Evolutionary conservation across 192 early-diverging fungal species (phyloP).

Genomic region (Umbelopsis sp.): DNA sequence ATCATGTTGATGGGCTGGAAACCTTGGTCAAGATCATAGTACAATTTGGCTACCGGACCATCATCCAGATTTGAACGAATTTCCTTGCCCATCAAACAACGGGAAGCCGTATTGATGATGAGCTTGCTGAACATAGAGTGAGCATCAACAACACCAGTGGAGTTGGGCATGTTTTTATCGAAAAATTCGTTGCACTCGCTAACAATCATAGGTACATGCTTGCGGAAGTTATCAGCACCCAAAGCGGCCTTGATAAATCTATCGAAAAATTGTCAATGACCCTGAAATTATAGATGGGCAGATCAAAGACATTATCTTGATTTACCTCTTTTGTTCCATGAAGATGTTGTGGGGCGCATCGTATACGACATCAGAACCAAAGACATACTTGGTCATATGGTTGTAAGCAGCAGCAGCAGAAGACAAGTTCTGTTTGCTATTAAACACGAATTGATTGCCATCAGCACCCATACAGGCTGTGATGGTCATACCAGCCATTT

Average conservation of each 20-base stretch:
- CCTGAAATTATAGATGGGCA: neutral
- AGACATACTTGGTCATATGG: slow-evolving; percentile 90
- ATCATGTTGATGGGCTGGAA: slow-evolving; percentile 95
- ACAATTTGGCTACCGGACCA: slow-evolving; percentile 68
- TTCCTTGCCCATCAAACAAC: slow-evolving; percentile 94
- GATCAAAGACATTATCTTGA: neutral
- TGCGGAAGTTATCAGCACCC: slow-evolving; percentile 82
- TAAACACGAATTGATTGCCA: slow-evolving; percentile 97
- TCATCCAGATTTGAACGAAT: slow-evolving; percentile 83
- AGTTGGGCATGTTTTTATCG: slow-evolving; percentile 59
- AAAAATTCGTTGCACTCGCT: slow-evolving; percentile 85
- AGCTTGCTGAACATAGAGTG: slow-evolving; percentile 85
- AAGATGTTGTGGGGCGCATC: slow-evolving; percentile 89
- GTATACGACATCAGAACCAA: slow-evolving; percentile 95
- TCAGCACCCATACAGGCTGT: slow-evolving; percentile 88
- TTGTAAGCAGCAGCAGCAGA: slow-evolving; percentile 94
- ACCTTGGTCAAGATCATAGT: slow-evolving; percentile 93
- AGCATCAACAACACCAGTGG: slow-evolving; percentile 64
- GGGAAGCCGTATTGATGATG: slow-evolving; percentile 92
- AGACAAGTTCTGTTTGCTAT: slow-evolving; percentile 82
- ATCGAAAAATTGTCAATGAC: neutral
- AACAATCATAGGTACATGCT: slow-evolving; percentile 86
- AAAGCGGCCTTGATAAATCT: slow-evolving; percentile 95
- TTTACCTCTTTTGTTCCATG: slow-evolving; percentile 97
- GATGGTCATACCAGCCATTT: slow-evolving; percentile 90